Conservation (phyloP, 2,329 filamentous ascomycete genomes). For the Colletotrichum horii region DNA sequence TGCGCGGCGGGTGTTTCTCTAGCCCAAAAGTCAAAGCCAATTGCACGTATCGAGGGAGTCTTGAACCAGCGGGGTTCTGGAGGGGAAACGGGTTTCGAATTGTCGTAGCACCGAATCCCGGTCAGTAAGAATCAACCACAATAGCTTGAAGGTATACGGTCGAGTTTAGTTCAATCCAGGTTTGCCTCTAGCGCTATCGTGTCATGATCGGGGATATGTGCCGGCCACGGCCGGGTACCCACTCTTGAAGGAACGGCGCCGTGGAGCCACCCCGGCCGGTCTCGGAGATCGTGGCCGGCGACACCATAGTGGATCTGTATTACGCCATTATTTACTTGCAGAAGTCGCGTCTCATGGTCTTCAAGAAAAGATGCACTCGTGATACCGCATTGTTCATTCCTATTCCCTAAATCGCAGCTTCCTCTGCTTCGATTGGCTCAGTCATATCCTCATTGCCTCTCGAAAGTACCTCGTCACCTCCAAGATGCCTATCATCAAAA, state of each 20-base stretch:
- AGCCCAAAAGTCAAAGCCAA: constrained; percentile 4
- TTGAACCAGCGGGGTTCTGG: constrained; percentile 1
- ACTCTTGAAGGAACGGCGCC: not conserved
- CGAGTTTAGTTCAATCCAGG: fast-evolving
- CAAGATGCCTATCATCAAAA: not conserved
- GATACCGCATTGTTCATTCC: not conserved
- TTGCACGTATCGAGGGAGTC: constrained; percentile 4
- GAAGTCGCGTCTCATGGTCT: not conserved
- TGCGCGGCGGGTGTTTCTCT: not conserved
- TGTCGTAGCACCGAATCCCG: not conserved
- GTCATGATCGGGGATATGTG: not conserved
- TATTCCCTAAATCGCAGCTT: not conserved
- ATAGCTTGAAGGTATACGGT: not conserved
- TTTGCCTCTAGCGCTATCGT: not conserved
- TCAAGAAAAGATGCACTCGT: not conserved
- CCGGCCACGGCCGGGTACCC: not conserved
- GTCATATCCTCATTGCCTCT: not conserved
- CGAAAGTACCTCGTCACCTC: not conserved
- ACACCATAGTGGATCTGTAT: not conserved
- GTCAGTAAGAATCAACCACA: not conserved
- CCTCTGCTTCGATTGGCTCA: not conserved
- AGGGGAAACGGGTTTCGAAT: not conserved
- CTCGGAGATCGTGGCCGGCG: not conserved
- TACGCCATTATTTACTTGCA: not conserved
- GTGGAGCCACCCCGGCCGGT: not conserved